These are phyloP conservation scores for Biscogniauxia mediterranea DNA, from an alignment of 2,329 filamentous ascomycete genomes.

Conservation along the genomic window DNA sequence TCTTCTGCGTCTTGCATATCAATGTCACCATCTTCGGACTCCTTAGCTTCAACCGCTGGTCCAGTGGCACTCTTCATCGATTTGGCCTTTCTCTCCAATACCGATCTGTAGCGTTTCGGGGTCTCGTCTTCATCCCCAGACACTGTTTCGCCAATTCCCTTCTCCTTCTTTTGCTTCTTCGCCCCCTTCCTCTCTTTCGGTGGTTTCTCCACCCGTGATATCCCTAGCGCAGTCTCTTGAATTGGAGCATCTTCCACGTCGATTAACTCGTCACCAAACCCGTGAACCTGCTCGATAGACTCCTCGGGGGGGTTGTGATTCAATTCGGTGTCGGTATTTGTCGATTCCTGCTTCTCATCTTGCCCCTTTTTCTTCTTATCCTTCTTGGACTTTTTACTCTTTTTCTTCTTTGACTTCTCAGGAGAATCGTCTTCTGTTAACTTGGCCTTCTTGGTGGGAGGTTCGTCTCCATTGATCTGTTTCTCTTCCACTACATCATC, in stretches of 20 bases:
- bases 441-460: slow-evolving; percentile 38
- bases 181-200: slow-evolving; percentile 27
- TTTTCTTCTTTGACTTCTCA: slow-evolving; percentile 29
- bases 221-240: slow-evolving; percentile 6
- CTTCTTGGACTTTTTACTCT: slow-evolving; percentile 35
- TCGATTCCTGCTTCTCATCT: slow-evolving; percentile 15
- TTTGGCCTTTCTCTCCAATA: slow-evolving; percentile 56
- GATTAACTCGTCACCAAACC: slow-evolving; percentile 1
- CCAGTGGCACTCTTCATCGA: slow-evolving; percentile 50
- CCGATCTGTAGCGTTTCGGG: slow-evolving; percentile 43
- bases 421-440: slow-evolving; percentile 31
- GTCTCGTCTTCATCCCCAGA: slow-evolving; percentile 19
- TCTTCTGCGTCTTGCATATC: slow-evolving; percentile 29
- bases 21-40: slow-evolving; percentile 28
- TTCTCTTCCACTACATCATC: slow-evolving; percentile 15
- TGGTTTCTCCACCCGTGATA: slow-evolving; percentile 15
- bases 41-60: slow-evolving; percentile 28
- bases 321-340: not conserved
- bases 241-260: slow-evolving; percentile 19
- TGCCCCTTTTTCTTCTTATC: slow-evolving; percentile 36
- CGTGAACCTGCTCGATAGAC: not conserved
- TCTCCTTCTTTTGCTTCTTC: slow-evolving; percentile 21
- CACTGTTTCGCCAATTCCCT: slow-evolving; percentile 9
- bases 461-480: slow-evolving; percentile 15
- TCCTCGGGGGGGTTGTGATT: slow-evolving; percentile 19